Percentiles rank a stretch among this genome's conserved stretches.
Conservation (phyloP, 371 early-diverging fungal genomes). For the Zychaea mexicana region DNA sequence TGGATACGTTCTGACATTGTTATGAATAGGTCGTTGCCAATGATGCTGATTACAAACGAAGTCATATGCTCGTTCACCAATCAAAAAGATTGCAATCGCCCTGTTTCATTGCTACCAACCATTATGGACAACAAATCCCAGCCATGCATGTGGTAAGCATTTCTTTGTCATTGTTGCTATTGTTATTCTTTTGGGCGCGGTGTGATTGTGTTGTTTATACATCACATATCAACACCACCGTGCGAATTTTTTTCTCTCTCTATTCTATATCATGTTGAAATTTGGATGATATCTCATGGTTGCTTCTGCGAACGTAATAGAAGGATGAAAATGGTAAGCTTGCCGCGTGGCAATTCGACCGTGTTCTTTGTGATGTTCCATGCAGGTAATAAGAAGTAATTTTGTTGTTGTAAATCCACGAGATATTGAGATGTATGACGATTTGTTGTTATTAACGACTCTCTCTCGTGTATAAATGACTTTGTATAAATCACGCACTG, state of each 20-base stretch:
- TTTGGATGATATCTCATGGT: background rate
- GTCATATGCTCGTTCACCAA: conserved; percentile 96
- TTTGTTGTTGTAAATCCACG: too few species aligned
- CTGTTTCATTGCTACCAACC: conserved; percentile 94
- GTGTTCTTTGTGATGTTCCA: conserved; percentile 98
- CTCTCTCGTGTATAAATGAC: background rate
- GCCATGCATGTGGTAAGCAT: conserved; percentile 54
- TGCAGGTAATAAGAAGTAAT: conserved; percentile 56
- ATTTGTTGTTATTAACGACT: too few species aligned
- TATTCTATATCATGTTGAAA: background rate
- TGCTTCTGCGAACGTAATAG: background rate
- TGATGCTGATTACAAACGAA: conserved; percentile 91
- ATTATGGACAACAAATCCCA: conserved; percentile 95
- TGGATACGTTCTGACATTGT: too few species aligned
- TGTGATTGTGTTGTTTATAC: background rate
- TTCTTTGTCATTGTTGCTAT: too few species aligned
- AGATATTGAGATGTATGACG: too few species aligned
- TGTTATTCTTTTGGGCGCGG: background rate
- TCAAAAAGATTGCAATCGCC: conserved; percentile 91
- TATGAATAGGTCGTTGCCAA: too few species aligned
- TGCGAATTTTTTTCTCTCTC: background rate
- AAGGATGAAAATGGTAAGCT: conserved; percentile 10
- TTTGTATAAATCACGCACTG: too few species aligned
- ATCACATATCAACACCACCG: too few species aligned
- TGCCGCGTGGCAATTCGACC: conserved; percentile 80